phyloP scores from a whole-genome alignment of 2,329 filamentous ascomycete genomes.

The Knoxdaviesia proteae region DNA sequence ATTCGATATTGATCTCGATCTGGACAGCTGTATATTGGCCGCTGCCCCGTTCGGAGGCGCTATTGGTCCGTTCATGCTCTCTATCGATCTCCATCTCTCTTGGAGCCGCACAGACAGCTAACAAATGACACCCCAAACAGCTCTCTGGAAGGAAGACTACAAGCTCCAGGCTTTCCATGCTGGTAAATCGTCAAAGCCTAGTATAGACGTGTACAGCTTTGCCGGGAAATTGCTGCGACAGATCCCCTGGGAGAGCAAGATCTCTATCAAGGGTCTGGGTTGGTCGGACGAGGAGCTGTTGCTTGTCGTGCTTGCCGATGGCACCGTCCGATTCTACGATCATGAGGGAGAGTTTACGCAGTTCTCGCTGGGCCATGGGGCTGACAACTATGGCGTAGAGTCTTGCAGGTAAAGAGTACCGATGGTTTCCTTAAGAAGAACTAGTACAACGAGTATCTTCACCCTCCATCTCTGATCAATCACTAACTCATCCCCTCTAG shows the following conservation, averaged over 20 bases:
- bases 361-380: constrained; percentile 75
- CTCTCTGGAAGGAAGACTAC: constrained; percentile 70
- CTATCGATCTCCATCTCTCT: constrained; percentile 1
- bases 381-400: constrained; percentile 70
- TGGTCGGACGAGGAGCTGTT: constrained; percentile 95
- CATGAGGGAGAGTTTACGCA: constrained; percentile 90
- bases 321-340: constrained; percentile 76
- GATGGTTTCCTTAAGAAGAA: neutral
- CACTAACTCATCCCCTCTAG: constrained; percentile 9
- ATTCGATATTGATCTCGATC: constrained; percentile 81
- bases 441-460: neutral
- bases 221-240: constrained; percentile 71
- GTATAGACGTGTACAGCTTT: constrained; percentile 86
- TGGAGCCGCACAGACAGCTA: neutral
- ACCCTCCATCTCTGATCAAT: neutral
- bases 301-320: constrained; percentile 72
- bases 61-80: constrained; percentile 43
- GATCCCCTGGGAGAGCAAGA: constrained; percentile 83
- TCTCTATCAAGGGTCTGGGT: constrained; percentile 66
- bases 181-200: constrained; percentile 50
- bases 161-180: constrained; percentile 66
- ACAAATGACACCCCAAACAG: constrained; percentile 21
- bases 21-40: constrained; percentile 82
- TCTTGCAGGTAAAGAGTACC: constrained; percentile 40
- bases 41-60: constrained; percentile 89